phyloP scores from a whole-genome alignment of 2,329 filamentous ascomycete genomes.

The Colletotrichum sp. region DNA sequence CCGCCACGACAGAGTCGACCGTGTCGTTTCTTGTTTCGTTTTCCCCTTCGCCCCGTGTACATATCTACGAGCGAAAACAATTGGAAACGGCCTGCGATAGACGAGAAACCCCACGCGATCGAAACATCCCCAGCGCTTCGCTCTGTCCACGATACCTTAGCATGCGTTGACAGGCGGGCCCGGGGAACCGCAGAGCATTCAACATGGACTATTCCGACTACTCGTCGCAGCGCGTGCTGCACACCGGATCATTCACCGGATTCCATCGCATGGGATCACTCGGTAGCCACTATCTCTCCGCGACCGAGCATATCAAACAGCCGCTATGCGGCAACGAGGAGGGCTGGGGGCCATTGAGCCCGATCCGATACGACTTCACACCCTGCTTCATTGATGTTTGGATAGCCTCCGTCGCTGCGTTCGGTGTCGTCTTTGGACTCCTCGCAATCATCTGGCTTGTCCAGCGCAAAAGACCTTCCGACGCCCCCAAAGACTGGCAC shows the following conservation, averaged over 20 bases:
- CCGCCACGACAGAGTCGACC: neutral
- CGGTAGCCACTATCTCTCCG: constrained; percentile 65
- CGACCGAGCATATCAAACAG: constrained; percentile 58
- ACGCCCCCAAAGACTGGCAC: constrained; percentile 83
- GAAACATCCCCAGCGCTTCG: neutral
- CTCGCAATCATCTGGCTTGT: constrained; percentile 82
- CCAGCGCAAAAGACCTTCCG: constrained; percentile 67
- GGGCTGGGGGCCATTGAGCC: constrained; percentile 94
- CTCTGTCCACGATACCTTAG: neutral
- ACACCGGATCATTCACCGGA: constrained; percentile 67
- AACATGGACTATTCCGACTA: constrained; percentile 19
- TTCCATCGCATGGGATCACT: constrained; percentile 55
- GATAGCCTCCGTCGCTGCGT: constrained; percentile 78
- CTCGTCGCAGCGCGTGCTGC: constrained; percentile 52
- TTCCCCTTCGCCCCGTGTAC: neutral
- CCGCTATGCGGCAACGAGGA: constrained; percentile 87
- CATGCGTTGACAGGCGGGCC: constrained; percentile 18
- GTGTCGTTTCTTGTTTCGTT: neutral
- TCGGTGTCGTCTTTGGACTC: constrained; percentile 78
- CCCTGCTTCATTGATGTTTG: constrained; percentile 96
- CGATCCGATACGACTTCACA: constrained; percentile 89
- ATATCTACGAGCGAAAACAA: neutral
- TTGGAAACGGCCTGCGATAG: neutral
- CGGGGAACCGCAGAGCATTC: constrained; percentile 8
- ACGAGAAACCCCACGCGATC: neutral